Conservation (phyloP, 345 rosid genomes). For the Kernera saxatilis region DNA sequence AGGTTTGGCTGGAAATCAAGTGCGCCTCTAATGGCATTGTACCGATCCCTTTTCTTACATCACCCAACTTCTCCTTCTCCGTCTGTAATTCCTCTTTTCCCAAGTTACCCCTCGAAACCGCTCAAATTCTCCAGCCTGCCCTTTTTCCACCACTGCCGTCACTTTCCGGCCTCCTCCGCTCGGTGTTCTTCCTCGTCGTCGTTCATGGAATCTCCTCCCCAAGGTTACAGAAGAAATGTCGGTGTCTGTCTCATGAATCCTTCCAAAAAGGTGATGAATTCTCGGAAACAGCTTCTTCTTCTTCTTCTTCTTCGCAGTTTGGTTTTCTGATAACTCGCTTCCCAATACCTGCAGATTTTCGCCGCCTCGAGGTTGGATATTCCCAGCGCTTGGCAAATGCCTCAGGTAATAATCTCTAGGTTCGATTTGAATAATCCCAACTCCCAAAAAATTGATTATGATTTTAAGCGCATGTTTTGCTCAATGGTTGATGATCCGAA, state of each 20-base stretch:
- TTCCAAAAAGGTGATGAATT: conserved; percentile 60
- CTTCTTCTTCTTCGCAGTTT: neutral
- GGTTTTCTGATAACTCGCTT: neutral
- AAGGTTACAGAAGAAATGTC: conserved; percentile 87
- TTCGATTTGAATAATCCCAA: neutral
- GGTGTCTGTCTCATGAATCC: conserved; percentile 84
- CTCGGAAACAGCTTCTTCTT: neutral
- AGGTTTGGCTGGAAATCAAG: neutral
- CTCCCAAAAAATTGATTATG: too few relatives aligned
- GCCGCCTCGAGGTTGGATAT: conserved; percentile 86
- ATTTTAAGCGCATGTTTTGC: too few relatives aligned
- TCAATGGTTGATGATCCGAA: too few relatives aligned
- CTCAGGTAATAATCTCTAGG: conserved; percentile 52
- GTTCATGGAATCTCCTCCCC: conserved; percentile 83
- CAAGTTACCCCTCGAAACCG: conserved; percentile 27
- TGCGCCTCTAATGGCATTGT: conserved; percentile 30
- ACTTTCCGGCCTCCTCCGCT: conserved; percentile 8
- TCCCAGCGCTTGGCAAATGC: conserved; percentile 96
- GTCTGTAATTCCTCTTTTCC: conserved; percentile 15
- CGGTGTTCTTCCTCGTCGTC: conserved; percentile 31
- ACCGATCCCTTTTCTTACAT: conserved; percentile 23
- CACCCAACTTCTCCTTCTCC: conserved; percentile 3
- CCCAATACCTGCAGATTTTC: conserved; percentile 50
- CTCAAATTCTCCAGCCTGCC: conserved; percentile 29
- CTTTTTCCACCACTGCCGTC: conserved; percentile 18